phyloP scores from a whole-genome alignment of 106 monocot genomes.

The Dactylorhiza incarnata region DNA sequence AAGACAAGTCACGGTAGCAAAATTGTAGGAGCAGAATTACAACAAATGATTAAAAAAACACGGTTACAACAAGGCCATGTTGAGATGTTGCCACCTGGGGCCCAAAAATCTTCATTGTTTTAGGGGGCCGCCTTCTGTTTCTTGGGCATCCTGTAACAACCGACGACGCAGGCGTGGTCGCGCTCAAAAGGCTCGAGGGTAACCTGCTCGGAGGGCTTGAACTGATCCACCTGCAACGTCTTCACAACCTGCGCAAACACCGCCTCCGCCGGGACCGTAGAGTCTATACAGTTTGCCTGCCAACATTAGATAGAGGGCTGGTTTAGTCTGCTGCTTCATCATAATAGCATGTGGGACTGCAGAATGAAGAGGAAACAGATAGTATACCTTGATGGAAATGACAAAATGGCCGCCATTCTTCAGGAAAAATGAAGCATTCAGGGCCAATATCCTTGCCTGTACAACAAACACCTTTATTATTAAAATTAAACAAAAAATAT shows the following conservation, averaged over 20 bases:
- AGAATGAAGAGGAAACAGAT: neutral
- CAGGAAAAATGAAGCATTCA: slow-evolving; percentile 84
- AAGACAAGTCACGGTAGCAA: too few species aligned
- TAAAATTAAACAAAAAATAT: neutral
- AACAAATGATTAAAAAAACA: too few species aligned
- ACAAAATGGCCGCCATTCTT: slow-evolving; percentile 91
- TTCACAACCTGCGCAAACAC: slow-evolving; percentile 91
- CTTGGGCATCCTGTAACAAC: slow-evolving; percentile 83
- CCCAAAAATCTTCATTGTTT: neutral
- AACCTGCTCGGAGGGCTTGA: slow-evolving; percentile 88
- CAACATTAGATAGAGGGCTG: neutral
- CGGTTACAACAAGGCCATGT: too few species aligned
- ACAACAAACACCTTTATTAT: neutral
- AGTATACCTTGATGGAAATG: slow-evolving; percentile 83
- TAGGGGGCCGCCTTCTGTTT: slow-evolving; percentile 38
- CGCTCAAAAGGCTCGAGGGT: slow-evolving; percentile 92
- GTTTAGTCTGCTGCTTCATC: neutral
- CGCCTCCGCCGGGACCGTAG: slow-evolving; percentile 80
- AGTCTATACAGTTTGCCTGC: slow-evolving; percentile 94
- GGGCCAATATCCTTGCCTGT: slow-evolving; percentile 86
- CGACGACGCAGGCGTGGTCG: slow-evolving; percentile 95
- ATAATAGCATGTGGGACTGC: neutral
- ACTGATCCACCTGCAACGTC: slow-evolving; percentile 79
- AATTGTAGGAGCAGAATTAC: too few species aligned
- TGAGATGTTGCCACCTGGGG: too few species aligned